Conservation (phyloP, 2,329 filamentous ascomycete species). For the Paraconiothyrium sp. region DNA sequence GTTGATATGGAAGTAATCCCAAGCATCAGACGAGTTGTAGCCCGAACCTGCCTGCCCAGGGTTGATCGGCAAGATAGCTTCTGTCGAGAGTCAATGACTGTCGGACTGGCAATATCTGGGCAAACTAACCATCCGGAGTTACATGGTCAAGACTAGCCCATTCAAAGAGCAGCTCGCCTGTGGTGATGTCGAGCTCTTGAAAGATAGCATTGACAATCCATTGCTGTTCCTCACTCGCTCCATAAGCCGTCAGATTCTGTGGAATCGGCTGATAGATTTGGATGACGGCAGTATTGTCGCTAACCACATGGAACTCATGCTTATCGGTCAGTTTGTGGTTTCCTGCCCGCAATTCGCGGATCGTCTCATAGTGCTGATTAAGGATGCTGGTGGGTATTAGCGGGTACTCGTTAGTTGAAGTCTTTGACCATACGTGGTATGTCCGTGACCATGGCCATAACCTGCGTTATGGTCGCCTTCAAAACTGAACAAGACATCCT, state of each 20-base stretch:
- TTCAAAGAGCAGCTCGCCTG: conserved; percentile 51
- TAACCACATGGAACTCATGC: conserved; percentile 65
- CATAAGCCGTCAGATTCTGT: conserved; percentile 49
- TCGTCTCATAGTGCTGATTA: conserved; percentile 64
- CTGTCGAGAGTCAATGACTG: conserved; percentile 7
- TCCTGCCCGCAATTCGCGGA: conserved; percentile 62
- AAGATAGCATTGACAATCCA: conserved; percentile 67
- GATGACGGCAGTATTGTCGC: conserved; percentile 63
- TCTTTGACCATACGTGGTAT: conserved; percentile 15
- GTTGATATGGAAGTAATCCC: conserved; percentile 55
- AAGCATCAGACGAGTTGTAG: conserved; percentile 36
- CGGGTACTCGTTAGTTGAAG: not conserved
- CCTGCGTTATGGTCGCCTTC: conserved; percentile 55
- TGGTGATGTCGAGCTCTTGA: conserved; percentile 56
- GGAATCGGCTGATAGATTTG: conserved; percentile 64
- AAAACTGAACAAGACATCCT: conserved; percentile 64
- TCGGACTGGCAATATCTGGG: too few species aligned
- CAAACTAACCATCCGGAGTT: conserved; percentile 9
- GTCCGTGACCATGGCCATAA: conserved; percentile 21
- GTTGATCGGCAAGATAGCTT: conserved; percentile 42
- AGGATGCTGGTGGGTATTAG: conserved; percentile 47
- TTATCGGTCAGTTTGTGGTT: conserved; percentile 54
- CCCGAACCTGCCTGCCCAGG: conserved; percentile 36
- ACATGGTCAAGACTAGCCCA: conserved; percentile 52
- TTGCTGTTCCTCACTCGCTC: conserved; percentile 59